Evolutionary conservation across 2,329 filamentous ascomycete genomes (phyloP), one percentile per base, ranked within the genome.

Genomic region (Xylariales sp.): DNA sequence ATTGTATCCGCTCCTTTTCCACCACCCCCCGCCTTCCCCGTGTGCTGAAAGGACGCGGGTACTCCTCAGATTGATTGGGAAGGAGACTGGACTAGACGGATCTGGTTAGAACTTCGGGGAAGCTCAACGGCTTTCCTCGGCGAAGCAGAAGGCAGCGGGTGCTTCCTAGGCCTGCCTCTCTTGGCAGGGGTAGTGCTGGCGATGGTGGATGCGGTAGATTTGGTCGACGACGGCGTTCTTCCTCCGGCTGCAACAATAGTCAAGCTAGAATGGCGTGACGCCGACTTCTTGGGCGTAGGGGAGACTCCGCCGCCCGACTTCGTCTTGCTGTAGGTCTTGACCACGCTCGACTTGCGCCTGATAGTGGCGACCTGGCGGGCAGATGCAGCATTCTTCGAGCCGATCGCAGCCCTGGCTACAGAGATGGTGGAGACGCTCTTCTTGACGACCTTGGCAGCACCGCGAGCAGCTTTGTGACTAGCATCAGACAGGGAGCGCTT

Each of bases 391-490:
- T n/a, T n/a, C 43, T 59, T 55, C 14, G 45, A n/a, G 31, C 44
- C 47, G 19, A 44, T 25, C 36, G 45, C 33, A 5, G 44, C 38
- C 14, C 43, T 28, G 22, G 51, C 52, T 15, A 64, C 57, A 16
- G 65, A 63, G 38, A 69, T 62, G 40, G 53, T 63, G 15, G 64
- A 64, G 12, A 65, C 57, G 22, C 54, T 62, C 42, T 62, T 62
- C 58, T 68, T 70, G 43, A 70, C 53, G 28, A 55, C 56, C 14
- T 55, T 55, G 3, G 59, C 51, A 4, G 61, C 58, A 35, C 31
- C 15, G 20, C 42, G 36, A 4, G 54, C 55, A 6, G 54, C 55
- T 44, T 64, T 62, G 27, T 58, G 46, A 34, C 54, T 57, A 7
- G 55, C 47, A 4, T 53, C 53, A 11, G 63, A 60, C 14, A 61